Percentiles rank a stretch among this genome's conserved stretches.
Conservation (phyloP, 257 asterid species). For the Solanum etuberosum region DNA sequence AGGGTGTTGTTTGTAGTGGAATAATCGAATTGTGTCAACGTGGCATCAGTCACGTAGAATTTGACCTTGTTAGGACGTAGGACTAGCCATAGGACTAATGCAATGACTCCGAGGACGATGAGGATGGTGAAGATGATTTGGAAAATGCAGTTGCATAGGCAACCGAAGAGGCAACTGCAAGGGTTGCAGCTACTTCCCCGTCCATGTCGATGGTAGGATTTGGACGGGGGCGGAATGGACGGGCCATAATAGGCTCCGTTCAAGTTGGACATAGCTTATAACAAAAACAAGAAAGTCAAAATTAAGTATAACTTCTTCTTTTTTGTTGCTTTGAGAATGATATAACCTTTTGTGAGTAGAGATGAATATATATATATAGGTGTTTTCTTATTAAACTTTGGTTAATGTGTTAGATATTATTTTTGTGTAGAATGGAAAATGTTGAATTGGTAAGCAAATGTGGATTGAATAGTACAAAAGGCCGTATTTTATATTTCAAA, state of each 20-base stretch:
- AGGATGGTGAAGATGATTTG: conserved; percentile 46
- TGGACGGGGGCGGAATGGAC: conserved; percentile 46
- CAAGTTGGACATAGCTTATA: conserved; percentile 10
- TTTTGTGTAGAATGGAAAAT: background rate
- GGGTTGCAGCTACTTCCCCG: conserved; percentile 70
- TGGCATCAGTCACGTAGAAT: conserved; percentile 43
- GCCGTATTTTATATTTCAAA: background rate
- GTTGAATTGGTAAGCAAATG: background rate
- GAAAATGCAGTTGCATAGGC: conserved; percentile 57
- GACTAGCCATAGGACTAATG: conserved; percentile 39
- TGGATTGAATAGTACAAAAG: background rate
- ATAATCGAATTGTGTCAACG: conserved; percentile 44
- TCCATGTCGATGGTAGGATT: conserved; percentile 39
- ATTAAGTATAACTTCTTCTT: background rate
- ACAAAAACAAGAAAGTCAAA: background rate
- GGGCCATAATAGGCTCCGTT: conserved; percentile 95
- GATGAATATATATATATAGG: background rate
- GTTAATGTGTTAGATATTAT: background rate
- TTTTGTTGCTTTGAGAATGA: background rate
- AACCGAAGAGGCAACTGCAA: conserved; percentile 53
- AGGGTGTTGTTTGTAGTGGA: conserved; percentile 41
- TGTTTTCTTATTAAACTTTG: background rate
- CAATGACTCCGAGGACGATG: conserved; percentile 28
- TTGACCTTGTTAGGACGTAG: conserved; percentile 72
- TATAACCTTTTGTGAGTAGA: background rate